These are phyloP conservation scores for Euryodendron excelsum DNA, from an alignment of 148 eudicot species.

Conservation along the genomic window DNA sequence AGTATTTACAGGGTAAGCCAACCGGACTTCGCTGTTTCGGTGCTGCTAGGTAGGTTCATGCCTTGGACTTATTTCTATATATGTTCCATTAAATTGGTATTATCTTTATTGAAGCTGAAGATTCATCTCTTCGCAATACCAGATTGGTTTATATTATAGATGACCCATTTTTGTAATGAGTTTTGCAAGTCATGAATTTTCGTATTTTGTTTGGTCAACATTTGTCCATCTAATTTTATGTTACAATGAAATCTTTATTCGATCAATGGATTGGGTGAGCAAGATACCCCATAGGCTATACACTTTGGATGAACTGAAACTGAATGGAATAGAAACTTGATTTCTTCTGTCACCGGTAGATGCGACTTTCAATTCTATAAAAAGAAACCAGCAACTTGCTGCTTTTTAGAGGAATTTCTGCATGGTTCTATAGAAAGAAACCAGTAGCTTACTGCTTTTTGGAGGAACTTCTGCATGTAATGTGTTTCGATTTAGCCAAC, in stretches of 20 bases:
- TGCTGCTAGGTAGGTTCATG: slow-evolving; percentile 74
- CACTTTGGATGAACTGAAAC: slow-evolving; percentile 78
- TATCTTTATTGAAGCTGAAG: not conserved
- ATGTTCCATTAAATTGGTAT: not conserved
- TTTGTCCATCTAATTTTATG: slow-evolving; percentile 3
- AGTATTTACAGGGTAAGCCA: slow-evolving; percentile 51
- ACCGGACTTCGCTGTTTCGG: slow-evolving; percentile 78
- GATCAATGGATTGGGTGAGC: slow-evolving; percentile 28
- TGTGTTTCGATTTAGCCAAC: slow-evolving; percentile 49
- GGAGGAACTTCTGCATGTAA: too few relatives aligned
- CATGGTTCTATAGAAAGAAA: too few relatives aligned
- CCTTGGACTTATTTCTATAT: not conserved
- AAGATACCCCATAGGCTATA: slow-evolving; percentile 97
- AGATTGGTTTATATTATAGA: not conserved
- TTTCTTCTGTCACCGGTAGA: slow-evolving; percentile 83
- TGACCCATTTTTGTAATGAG: not conserved
- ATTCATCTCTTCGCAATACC: not conserved
- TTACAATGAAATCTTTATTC: not conserved
- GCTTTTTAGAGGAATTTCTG: slow-evolving; percentile 68
- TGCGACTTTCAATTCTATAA: slow-evolving; percentile 73
- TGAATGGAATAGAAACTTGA: slow-evolving; percentile 74
- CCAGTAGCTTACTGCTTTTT: too few relatives aligned
- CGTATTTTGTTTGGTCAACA: not conserved
- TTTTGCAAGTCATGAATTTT: not conserved
- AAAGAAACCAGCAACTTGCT: slow-evolving; percentile 73